A percentile compares a stretch with the other conserved stretches of the same genome.
Conservation (phyloP, 768 basidiomycete species). For the Mrakia frigida region DNA sequence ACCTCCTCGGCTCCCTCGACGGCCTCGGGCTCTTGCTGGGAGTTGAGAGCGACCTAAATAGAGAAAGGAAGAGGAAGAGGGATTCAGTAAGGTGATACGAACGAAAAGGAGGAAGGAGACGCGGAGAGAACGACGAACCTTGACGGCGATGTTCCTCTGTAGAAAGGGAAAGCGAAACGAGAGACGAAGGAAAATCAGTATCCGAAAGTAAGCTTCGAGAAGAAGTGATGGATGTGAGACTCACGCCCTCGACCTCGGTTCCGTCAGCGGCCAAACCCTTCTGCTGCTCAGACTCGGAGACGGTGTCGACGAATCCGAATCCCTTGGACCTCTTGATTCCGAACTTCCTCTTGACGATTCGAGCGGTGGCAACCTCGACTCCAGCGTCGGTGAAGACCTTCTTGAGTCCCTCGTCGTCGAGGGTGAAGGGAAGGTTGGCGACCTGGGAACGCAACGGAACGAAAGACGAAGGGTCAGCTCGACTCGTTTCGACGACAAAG, state of each 20-base stretch:
- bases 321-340: conserved; percentile 68
- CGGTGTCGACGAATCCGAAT: conserved; percentile 96
- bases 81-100: background rate
- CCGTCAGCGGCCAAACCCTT: conserved; percentile 86
- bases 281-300: conserved; percentile 77
- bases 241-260: conserved; percentile 65
- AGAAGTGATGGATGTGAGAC: background rate
- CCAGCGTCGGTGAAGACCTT: conserved; percentile 81
- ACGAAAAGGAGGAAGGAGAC: background rate
- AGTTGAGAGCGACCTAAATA: conserved; percentile 70
- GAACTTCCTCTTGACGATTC: conserved; percentile 57
- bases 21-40: conserved; percentile 50
- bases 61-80: background rate
- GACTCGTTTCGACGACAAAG: background rate
- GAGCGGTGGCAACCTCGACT: conserved; percentile 64
- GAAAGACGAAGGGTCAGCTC: background rate
- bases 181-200: background rate
- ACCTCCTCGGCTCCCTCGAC: conserved; percentile 13
- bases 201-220: background rate
- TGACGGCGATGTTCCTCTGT: conserved; percentile 77
- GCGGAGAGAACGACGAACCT: conserved; percentile 43
- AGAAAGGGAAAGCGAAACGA: background rate
- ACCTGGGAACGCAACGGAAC: conserved; percentile 7
- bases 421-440: conserved; percentile 92
- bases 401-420: conserved; percentile 75